Conservation (phyloP, 371 early-diverging fungal species). For the Funneliformis caledonium region DNA sequence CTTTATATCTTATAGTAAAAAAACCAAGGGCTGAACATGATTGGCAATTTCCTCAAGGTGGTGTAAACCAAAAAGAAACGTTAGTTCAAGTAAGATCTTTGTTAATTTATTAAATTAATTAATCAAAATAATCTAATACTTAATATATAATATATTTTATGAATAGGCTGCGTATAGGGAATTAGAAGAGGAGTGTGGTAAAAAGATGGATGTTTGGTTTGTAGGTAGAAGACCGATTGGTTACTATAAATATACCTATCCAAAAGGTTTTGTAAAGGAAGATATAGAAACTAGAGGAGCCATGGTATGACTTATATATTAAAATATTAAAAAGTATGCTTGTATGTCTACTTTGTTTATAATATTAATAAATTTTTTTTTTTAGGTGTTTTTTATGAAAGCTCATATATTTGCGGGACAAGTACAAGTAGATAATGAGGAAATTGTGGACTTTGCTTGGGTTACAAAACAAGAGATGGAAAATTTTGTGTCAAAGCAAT, state of each 20-base stretch:
- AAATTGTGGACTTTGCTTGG: conserved; percentile 85
- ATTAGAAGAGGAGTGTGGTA: conserved; percentile 74
- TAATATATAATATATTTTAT: conserved; percentile 3
- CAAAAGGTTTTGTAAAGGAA: conserved; percentile 45
- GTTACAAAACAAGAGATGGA: conserved; percentile 76
- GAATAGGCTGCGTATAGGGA: conserved; percentile 73
- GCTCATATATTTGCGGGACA: conserved; percentile 85
- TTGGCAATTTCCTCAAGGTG: conserved; percentile 84
- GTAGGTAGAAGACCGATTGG: conserved; percentile 78
- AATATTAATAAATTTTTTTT: conserved; percentile 2
- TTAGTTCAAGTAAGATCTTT: conserved; percentile 59
- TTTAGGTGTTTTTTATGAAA: conserved; percentile 83
- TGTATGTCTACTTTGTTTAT: neutral
- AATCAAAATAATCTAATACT: neutral
- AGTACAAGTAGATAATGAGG: conserved; percentile 59
- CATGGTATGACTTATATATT: conserved; percentile 44
- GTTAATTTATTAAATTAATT: neutral
- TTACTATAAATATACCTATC: conserved; percentile 60
- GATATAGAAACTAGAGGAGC: conserved; percentile 45
- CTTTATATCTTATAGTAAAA: conserved; percentile 79
- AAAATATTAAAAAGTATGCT: neutral
- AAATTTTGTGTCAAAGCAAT: conserved; percentile 65
- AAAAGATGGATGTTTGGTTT: conserved; percentile 71
- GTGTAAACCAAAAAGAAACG: conserved; percentile 65
- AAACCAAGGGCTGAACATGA: conserved; percentile 59